Evolutionary conservation across 257 asterid genomes (phyloP).

Genomic region (Primulina huaijiensis): DNA sequence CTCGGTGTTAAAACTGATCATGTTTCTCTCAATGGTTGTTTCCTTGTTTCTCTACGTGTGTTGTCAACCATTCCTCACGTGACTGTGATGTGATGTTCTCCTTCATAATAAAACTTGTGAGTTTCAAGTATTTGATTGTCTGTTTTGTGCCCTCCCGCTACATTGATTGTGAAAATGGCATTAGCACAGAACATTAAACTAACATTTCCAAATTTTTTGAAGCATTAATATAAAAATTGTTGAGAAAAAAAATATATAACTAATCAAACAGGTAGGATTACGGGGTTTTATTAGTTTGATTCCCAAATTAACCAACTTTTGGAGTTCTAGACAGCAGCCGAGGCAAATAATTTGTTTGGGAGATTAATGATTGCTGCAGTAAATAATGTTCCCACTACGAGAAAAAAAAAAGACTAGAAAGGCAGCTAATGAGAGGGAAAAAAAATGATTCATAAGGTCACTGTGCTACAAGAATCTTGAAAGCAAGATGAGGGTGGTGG

Average conservation of each 20-base stretch:
- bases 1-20: too few relatives aligned
- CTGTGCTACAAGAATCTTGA: conserved; percentile 71
- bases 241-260: conserved; percentile 20
- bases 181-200: too few relatives aligned
- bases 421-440: conserved; percentile 22
- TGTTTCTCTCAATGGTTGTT: too few relatives aligned
- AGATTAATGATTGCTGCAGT: conserved; percentile 58
- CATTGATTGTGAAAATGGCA: too few relatives aligned
- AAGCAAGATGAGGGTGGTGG: conserved; percentile 79
- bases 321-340: conserved; percentile 35
- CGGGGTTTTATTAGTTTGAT: conserved; percentile 40
- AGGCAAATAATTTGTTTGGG: conserved; percentile 45
- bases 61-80: too few relatives aligned
- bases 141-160: too few relatives aligned
- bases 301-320: conserved; percentile 35
- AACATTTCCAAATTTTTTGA: too few relatives aligned
- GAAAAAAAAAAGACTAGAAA: conserved; percentile 16
- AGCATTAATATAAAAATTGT: too few relatives aligned
- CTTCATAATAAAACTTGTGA: too few relatives aligned
- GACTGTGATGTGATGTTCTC: too few relatives aligned
- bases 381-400: conserved; percentile 45
- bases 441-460: conserved; percentile 49
- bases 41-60: too few relatives aligned
- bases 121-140: too few relatives aligned
- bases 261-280: conserved; percentile 33